Conservation (phyloP, 352 stramenopile species). For the Globisporangium megalacanthum region DNA sequence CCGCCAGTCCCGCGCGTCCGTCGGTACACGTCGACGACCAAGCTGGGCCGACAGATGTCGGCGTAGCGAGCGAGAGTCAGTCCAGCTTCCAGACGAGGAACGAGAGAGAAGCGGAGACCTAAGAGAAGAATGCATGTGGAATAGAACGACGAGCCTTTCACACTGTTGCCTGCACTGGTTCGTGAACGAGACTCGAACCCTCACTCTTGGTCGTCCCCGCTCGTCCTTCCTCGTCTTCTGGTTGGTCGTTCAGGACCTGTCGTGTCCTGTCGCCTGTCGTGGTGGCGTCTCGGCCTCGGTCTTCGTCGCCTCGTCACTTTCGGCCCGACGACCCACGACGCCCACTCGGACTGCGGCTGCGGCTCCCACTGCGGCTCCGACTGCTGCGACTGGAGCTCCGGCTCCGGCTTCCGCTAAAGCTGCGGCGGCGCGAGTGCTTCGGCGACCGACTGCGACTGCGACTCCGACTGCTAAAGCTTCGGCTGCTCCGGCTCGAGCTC, state of each 20-base stretch:
- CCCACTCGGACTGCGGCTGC: conserved; percentile 24
- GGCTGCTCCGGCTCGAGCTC: conserved; percentile 20
- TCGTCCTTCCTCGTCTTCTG: background rate
- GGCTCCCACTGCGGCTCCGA: conserved; percentile 23
- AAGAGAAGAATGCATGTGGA: background rate
- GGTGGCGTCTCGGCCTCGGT: background rate
- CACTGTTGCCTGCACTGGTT: background rate
- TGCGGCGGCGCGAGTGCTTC: conserved; percentile 10
- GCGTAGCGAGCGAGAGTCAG: conserved; percentile 11
- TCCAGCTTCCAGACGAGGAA: conserved; percentile 4
- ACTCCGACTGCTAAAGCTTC: conserved; percentile 23
- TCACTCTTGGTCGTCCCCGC: background rate
- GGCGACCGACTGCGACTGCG: conserved; percentile 18
- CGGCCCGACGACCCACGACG: conserved; percentile 3
- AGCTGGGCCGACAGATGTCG: conserved; percentile 22
- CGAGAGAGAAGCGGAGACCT: conserved; percentile 4
- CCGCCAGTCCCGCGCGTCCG: conserved; percentile 30
- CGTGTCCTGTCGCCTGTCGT: too few species aligned
- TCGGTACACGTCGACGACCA: conserved; percentile 27
- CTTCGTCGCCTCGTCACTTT: conserved; percentile 15
- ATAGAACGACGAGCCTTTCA: background rate
- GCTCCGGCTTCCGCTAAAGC: conserved; percentile 22
- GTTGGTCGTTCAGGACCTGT: background rate
- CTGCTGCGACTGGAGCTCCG: conserved; percentile 17
- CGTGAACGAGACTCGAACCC: too few species aligned